Conservation (phyloP, 805 yeast genomes). For the Teunomyces kruisii region DNA sequence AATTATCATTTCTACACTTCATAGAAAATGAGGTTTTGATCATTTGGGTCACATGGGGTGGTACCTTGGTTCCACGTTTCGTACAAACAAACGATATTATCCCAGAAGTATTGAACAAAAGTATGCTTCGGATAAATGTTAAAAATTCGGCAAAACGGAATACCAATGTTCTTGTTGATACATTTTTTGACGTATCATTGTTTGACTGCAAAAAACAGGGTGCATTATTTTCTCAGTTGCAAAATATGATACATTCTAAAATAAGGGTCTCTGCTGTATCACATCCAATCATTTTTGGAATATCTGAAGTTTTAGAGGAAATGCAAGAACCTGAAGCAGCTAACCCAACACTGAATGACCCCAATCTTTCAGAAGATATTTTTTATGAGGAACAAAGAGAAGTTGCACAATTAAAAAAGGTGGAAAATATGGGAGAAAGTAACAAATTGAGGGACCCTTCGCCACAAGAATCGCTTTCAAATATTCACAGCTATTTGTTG, state of each 20-base stretch:
- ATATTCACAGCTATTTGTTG: background rate
- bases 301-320: background rate
- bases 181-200: background rate
- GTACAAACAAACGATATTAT: background rate
- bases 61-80: background rate
- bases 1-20: constrained; percentile 1
- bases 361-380: background rate
- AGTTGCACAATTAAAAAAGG: too few species aligned
- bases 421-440: too few species aligned
- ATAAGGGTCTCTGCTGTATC: background rate
- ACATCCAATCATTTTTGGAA: background rate
- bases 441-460: background rate
- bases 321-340: background rate
- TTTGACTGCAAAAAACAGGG: background rate
- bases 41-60: background rate
- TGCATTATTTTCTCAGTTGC: background rate
- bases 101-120: background rate
- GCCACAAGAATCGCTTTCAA: background rate
- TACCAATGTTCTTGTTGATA: background rate
- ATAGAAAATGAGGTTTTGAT: constrained; percentile 1
- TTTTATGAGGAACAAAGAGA: background rate
- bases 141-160: background rate
- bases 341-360: too few species aligned
- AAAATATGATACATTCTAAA: background rate
- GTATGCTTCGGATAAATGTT: background rate